A percentile compares a stretch with the other conserved stretches of the same genome.
Conservation (phyloP, 2,329 filamentous ascomycete species). For the Ustilaginoidea virens region DNA sequence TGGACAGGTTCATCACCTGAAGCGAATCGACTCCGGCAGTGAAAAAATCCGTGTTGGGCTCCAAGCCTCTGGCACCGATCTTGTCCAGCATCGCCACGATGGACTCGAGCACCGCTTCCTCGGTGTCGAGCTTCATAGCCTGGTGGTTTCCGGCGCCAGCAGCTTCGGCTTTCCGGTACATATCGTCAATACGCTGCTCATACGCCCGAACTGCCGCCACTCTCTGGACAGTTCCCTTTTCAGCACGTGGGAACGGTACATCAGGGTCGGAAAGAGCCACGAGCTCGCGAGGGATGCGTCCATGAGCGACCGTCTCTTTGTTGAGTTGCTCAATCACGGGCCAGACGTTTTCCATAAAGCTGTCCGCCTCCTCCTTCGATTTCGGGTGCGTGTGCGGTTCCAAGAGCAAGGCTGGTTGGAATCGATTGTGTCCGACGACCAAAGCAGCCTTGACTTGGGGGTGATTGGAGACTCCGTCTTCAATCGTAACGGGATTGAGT, state of each 20-base stretch:
- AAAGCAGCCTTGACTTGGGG: conserved; percentile 15
- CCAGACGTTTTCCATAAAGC: conserved; percentile 28
- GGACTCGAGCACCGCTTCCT: conserved; percentile 10
- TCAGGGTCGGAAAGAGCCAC: conserved; percentile 21
- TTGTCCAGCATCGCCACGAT: conserved; percentile 9
- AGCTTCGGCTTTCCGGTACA: conserved; percentile 18
- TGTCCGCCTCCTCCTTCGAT: conserved; percentile 7
- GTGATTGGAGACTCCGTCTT: conserved; percentile 15
- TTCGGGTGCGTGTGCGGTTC: conserved; percentile 22
- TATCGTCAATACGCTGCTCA: conserved; percentile 23
- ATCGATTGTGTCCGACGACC: conserved; percentile 26
- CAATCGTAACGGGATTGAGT: conserved; percentile 23
- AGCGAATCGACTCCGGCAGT: conserved; percentile 23
- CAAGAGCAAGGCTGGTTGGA: conserved; percentile 31
- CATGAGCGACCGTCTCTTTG: conserved; percentile 27
- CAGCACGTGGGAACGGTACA: conserved; percentile 27
- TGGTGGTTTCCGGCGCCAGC: neutral
- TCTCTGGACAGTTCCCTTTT: conserved; percentile 32
- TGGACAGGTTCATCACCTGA: conserved; percentile 16
- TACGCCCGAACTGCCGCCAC: conserved; percentile 23
- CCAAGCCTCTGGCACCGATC: conserved; percentile 8
- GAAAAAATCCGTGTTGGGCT: conserved; percentile 20
- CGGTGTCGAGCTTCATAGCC: conserved; percentile 9
- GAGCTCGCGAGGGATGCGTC: conserved; percentile 25
- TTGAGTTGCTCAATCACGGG: conserved; percentile 26